These are phyloP conservation scores for Aureobasidium sp. DNA, from an alignment of 2,329 filamentous ascomycete genomes.

Conservation along the genomic window DNA sequence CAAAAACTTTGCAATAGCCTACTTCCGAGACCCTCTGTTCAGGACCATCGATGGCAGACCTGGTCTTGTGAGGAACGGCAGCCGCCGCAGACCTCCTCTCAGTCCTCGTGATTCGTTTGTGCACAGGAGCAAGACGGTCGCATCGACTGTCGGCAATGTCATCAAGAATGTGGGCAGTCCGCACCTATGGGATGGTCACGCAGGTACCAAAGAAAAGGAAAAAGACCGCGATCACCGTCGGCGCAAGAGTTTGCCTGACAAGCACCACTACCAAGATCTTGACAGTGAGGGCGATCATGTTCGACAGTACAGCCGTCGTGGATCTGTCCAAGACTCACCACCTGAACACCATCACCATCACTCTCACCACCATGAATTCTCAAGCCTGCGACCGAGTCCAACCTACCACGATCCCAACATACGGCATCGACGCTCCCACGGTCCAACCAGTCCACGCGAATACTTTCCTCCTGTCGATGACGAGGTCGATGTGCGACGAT, in stretches of 20 bases:
- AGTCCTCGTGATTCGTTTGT: conserved; percentile 27
- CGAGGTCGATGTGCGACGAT: conserved; percentile 11
- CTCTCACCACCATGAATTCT: conserved; percentile 27
- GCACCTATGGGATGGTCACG: conserved; percentile 28
- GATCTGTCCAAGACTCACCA: conserved; percentile 21
- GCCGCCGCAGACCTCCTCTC: conserved; percentile 24
- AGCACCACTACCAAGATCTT: conserved; percentile 20
- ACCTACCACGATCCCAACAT: conserved; percentile 1
- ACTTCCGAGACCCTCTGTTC: conserved; percentile 44
- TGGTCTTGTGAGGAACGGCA: conserved; percentile 33
- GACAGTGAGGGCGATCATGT: conserved; percentile 3
- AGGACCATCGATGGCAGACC: conserved; percentile 37
- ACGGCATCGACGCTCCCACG: neutral
- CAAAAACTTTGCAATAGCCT: conserved; percentile 35
- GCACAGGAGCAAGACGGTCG: conserved; percentile 30
- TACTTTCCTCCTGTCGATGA: conserved; percentile 20
- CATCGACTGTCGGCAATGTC: conserved; percentile 28
- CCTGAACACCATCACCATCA: conserved; percentile 25
- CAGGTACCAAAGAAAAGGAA: conserved; percentile 17
- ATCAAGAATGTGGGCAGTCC: conserved; percentile 29
- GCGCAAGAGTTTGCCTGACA: conserved; percentile 18
- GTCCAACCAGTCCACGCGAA: conserved; percentile 22
- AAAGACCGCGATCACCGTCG: conserved; percentile 13
- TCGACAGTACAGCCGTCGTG: neutral
- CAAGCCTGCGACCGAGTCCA: neutral